Base-by-base conservation (phyloP, 176 grass and related monocot species). In the Musa itinerans region DNA sequence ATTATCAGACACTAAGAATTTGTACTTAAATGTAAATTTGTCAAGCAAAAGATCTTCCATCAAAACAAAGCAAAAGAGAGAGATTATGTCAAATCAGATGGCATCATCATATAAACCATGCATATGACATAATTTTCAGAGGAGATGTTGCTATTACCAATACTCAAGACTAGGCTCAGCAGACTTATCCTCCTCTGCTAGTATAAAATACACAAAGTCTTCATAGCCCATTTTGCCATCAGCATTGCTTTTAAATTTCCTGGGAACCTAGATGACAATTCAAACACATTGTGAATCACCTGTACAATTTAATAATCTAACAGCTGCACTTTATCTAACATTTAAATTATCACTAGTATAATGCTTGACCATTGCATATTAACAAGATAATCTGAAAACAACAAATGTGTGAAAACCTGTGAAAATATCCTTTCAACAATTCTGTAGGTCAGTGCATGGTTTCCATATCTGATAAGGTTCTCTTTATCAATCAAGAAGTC, bases 141-240 rank as follows among this genome's bases (percentile, higher is more conserved):
- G 2, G 7, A 75, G 43, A 70, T 51, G 72, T 52, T 54, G 65
- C 10, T 86, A 66, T 86, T 89, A 99, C 96, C 96, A 99, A 83
- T 92, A 99, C 69, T 99, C 96, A 83, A 99, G 91, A 82, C 96
- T 99, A 75, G 91, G 96, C 71, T 99, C 96, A 65, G 91, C 89
- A 50, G 96, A 99, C 85, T 99, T 99, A 72, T 99, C 89, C 83
- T 99, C 96, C 84, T 99, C 96, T 13, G 96, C 87, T 78, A 99
- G 82, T 71, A 99, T 99, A 78, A 99, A 99, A 84, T 99, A 95
- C 63, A 99, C 96, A 68, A 99, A 99, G 83, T 99, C 96, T 89
- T 99, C 96, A 71, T 99, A 99, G 67, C 96, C 88, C 96, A 99
- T 99, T 81, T 99, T 99, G 51, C 96, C 96, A 83, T 99, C 96